Base-by-base conservation (phyloP, 495 filamentous ascomycete genomes). In the Xanthoparmelia taractica region DNA sequence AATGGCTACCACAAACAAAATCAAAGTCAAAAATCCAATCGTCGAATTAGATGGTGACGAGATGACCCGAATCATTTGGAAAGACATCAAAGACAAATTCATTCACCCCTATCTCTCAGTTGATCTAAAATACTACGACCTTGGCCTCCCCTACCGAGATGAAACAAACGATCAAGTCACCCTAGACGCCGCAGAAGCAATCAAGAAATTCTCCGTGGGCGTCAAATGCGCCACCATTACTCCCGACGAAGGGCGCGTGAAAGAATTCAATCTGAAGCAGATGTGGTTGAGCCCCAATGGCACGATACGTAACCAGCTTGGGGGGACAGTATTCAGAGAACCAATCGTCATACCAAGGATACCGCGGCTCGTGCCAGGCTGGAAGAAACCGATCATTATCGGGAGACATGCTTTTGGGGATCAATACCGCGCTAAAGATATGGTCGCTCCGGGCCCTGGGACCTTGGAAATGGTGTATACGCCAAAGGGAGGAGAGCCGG, bases 211-310 rank as follows among this genome's bases (percentile, higher is more conserved):
- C 82, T 88, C 86, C 58, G 94, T 98, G 59, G 94, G 94, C 76
- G 91, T 98, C 76, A 98, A 98, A 83, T 98, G 94, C 76, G 94
- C 94, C 62, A 98, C 94, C 72, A 98, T 98, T 79, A 98, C 94
- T 62, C 94, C 94, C 27, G 94, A 98, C 76, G 92, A 98, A 80
- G 89, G 85, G 61, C 85, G 94, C 74, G 92, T 98, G 25, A 83
- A 97, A 82, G 94, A 98, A 77, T 98, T 98, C 77, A 89, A 95
- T 70, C 82, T 98, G 67, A 98, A 97, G 89, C 85, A 97, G 78
- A 97, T 97, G 94, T 98, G 94, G 94, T 83, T 97, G 60, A 95
- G 90, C 61, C 94, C 94, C 71, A 98, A 98, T 74, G 94, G 94
- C 70, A 98, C 94, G 55, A 97, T 98, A 80, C 86, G 94, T 73